Percentiles rank a stretch among this genome's conserved stretches.
These are phyloP conservation scores for Aspergillus sp. DNA, from an alignment of 2,329 filamentous ascomycete genomes.

Conservation along the genomic window DNA sequence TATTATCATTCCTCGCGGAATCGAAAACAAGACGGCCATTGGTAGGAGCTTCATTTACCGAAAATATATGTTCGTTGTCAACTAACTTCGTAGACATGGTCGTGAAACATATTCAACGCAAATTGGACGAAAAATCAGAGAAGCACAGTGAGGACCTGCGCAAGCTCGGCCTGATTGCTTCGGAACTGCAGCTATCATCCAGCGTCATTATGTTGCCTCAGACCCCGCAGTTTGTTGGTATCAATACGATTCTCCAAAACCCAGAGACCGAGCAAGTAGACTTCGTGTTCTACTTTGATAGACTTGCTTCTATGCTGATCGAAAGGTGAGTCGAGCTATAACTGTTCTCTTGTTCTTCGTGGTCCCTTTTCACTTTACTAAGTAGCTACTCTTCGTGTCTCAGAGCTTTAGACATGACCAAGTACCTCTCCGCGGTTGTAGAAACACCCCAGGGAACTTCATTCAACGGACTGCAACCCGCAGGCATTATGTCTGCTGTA, in stretches of 20 bases:
- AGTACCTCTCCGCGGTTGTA: slow-evolving; percentile 63
- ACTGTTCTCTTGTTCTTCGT: too few relatives aligned
- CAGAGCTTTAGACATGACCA: slow-evolving; percentile 73
- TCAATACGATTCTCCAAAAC: slow-evolving; percentile 87
- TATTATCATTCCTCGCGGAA: slow-evolving; percentile 89
- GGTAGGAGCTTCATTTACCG: slow-evolving; percentile 20
- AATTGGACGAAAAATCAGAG: slow-evolving; percentile 78
- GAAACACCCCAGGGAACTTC: slow-evolving; percentile 66
- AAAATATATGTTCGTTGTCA: not conserved
- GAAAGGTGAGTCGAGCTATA: slow-evolving; percentile 55
- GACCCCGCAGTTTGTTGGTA: slow-evolving; percentile 77
- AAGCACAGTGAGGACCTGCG: slow-evolving; percentile 77
- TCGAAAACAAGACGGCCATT: slow-evolving; percentile 93
- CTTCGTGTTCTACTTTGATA: slow-evolving; percentile 97
- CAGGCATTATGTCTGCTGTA: slow-evolving; percentile 78
- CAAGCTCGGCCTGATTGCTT: slow-evolving; percentile 69
- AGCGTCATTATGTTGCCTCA: slow-evolving; percentile 72
- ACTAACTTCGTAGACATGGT: slow-evolving; percentile 67
- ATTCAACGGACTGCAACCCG: slow-evolving; percentile 69
- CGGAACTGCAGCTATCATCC: slow-evolving; percentile 68
- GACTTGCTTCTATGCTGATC: slow-evolving; percentile 77
- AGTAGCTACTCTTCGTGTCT: not conserved
- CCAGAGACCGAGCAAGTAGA: slow-evolving; percentile 77
- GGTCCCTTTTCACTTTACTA: not conserved
- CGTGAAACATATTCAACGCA: slow-evolving; percentile 85